Conservation (phyloP, 2,329 filamentous ascomycete species). For the Parastagonospora nodorum region DNA sequence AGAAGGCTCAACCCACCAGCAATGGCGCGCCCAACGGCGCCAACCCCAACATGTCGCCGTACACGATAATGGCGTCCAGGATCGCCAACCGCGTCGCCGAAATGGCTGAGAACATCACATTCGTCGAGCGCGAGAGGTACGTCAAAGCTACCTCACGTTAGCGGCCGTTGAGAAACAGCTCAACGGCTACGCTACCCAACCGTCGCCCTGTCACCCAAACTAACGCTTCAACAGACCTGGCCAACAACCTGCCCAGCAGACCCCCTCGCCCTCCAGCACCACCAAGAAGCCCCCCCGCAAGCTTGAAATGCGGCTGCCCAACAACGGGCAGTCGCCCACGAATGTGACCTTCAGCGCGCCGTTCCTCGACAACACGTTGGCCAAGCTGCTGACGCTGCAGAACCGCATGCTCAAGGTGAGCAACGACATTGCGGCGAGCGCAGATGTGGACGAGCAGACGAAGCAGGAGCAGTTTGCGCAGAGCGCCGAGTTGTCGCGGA, state of each 20-base stretch:
- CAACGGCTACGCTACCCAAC: slow-evolving; percentile 15
- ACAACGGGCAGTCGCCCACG: slow-evolving; percentile 38
- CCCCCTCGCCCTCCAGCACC: slow-evolving; percentile 18
- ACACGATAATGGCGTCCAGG: slow-evolving; percentile 57
- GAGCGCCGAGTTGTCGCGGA: slow-evolving; percentile 54
- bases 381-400: slow-evolving; percentile 56
- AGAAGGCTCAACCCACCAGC: slow-evolving; percentile 27
- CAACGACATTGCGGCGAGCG: slow-evolving; percentile 52
- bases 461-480: slow-evolving; percentile 58
- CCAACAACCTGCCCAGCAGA: slow-evolving; percentile 21
- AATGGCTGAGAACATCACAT: slow-evolving; percentile 59
- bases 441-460: slow-evolving; percentile 52
- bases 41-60: slow-evolving; percentile 48
- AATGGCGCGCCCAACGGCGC: slow-evolving; percentile 37
- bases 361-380: slow-evolving; percentile 58
- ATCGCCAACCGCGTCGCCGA: slow-evolving; percentile 58
- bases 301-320: slow-evolving; percentile 55
- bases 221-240: slow-evolving; percentile 22
- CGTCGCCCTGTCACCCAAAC: not conserved
- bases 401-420: slow-evolving; percentile 57
- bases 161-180: slow-evolving; percentile 16
- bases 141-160: slow-evolving; percentile 11
- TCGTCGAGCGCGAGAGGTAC: slow-evolving; percentile 52
- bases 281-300: slow-evolving; percentile 54
- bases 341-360: slow-evolving; percentile 57